Evolutionary conservation across 345 rosid species (phyloP).

Genomic region (Acer saccharum): DNA sequence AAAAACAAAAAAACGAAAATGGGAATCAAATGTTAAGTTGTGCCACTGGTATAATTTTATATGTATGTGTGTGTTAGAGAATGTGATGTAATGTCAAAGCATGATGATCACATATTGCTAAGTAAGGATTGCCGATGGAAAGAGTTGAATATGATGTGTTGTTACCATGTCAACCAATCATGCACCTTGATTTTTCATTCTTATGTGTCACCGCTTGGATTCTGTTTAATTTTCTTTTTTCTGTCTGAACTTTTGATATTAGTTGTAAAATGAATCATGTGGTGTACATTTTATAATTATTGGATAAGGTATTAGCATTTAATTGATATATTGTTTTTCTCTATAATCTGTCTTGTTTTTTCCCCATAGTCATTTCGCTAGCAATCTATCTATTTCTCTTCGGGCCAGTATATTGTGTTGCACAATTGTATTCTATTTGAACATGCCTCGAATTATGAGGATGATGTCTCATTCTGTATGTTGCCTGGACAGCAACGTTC

Average conservation of each 20-base stretch:
- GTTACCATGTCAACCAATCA: neutral
- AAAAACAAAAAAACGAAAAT: neutral
- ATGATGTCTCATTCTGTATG: neutral
- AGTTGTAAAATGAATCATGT: neutral
- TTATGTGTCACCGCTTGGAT: neutral
- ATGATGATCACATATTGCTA: neutral
- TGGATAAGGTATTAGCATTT: neutral
- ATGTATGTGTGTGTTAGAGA: neutral
- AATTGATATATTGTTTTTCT: neutral
- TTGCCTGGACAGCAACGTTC: constrained; percentile 81
- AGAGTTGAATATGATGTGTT: neutral
- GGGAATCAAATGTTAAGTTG: neutral
- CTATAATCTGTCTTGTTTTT: no score
- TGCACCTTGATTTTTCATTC: neutral
- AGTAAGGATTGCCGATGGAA: neutral
- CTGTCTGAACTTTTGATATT: neutral
- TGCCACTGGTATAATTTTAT: neutral
- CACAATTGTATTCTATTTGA: neutral
- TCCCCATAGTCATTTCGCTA: neutral
- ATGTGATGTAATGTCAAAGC: neutral
- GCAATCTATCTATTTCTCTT: neutral
- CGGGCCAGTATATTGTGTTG: neutral
- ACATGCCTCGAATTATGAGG: neutral
- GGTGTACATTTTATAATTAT: neutral
- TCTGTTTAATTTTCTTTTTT: neutral